Percentiles rank a stretch among this genome's conserved stretches.
Evolutionary conservation across 495 filamentous ascomycete genomes (phyloP).

Genomic region (Aspergillus hancockii): DNA sequence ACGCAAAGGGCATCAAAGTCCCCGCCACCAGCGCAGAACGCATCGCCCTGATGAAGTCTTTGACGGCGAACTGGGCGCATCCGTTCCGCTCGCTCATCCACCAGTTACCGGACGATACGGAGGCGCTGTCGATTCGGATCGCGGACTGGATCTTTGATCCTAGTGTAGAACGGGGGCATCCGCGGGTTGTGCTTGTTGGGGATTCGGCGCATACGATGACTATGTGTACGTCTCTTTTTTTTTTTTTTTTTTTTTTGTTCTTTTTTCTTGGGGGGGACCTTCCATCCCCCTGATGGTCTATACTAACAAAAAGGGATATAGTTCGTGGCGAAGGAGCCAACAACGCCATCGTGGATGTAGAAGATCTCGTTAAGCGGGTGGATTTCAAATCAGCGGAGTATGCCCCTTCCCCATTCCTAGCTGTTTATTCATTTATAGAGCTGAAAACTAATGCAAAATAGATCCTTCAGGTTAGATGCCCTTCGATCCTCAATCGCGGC

Average conservation of each 20-base stretch:
- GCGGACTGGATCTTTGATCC: slow-evolving; percentile 54
- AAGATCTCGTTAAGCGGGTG: slow-evolving; percentile 34
- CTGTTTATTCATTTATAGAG: too few species aligned
- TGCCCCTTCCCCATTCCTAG: too few species aligned
- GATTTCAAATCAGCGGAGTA: slow-evolving; percentile 20
- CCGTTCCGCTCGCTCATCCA: slow-evolving; percentile 52
- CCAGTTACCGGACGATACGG: slow-evolving; percentile 45
- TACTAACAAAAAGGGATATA: slow-evolving; percentile 12
- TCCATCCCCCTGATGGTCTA: too few species aligned
- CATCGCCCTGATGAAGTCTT: slow-evolving; percentile 51
- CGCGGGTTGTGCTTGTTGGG: slow-evolving; percentile 48
- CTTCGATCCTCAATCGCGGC: slow-evolving; percentile 35
- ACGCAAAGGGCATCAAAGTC: slow-evolving; percentile 37
- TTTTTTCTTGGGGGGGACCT: too few species aligned
- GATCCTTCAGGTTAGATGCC: slow-evolving; percentile 14
- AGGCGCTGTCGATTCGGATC: slow-evolving; percentile 51
- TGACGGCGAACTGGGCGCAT: slow-evolving; percentile 56
- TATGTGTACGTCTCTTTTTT: slow-evolving; percentile 46
- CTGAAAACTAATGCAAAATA: slow-evolving; percentile 1
- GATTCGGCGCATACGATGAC: slow-evolving; percentile 60
- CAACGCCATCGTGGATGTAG: slow-evolving; percentile 56
- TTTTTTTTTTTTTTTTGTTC: neutral
- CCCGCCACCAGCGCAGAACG: slow-evolving; percentile 42
- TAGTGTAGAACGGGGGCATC: slow-evolving; percentile 28
- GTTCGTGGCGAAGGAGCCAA: slow-evolving; percentile 61